A percentile compares a stretch with the other conserved stretches of the same genome.
Evolutionary conservation across 352 stramenopile species (phyloP).

Genomic region (Phytophthora pistaciae): DNA sequence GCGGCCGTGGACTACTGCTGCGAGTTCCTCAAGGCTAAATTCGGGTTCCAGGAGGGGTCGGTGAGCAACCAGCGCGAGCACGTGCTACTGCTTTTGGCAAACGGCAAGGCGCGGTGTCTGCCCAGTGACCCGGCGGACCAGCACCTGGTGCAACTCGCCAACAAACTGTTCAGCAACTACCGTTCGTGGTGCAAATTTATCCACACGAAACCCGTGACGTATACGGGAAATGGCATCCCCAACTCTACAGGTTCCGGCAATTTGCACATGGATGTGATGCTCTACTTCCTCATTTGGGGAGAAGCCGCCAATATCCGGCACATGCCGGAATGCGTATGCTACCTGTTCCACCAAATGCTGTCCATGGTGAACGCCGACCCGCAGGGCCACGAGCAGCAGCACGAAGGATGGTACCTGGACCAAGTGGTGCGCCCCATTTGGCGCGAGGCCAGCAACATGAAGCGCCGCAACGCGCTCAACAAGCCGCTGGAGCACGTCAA

Average conservation of each 20-base stretch:
- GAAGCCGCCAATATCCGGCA: slow-evolving; percentile 97
- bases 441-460: slow-evolving; percentile 80
- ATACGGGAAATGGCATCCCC: slow-evolving; percentile 29
- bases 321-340: slow-evolving; percentile 98
- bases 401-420: slow-evolving; percentile 67
- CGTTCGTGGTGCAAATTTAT: slow-evolving; percentile 82
- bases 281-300: slow-evolving; percentile 98
- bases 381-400: slow-evolving; percentile 46
- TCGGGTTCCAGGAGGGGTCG: slow-evolving; percentile 87
- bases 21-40: slow-evolving; percentile 82
- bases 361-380: slow-evolving; percentile 58
- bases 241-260: slow-evolving; percentile 21
- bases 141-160: slow-evolving; percentile 69
- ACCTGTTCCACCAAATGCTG: slow-evolving; percentile 95
- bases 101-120: slow-evolving; percentile 69
- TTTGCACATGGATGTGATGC: slow-evolving; percentile 93
- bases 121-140: slow-evolving; percentile 58
- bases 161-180: slow-evolving; percentile 84
- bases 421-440: slow-evolving; percentile 74
- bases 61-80: slow-evolving; percentile 88
- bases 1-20: slow-evolving; percentile 85
- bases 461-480: slow-evolving; percentile 63
- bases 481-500: slow-evolving; percentile 79
- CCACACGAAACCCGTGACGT: slow-evolving; percentile 80
- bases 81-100: slow-evolving; percentile 81